Evolutionary conservation across 352 stramenopile genomes (phyloP).

Genomic region (Pythium aphanidermatum): DNA sequence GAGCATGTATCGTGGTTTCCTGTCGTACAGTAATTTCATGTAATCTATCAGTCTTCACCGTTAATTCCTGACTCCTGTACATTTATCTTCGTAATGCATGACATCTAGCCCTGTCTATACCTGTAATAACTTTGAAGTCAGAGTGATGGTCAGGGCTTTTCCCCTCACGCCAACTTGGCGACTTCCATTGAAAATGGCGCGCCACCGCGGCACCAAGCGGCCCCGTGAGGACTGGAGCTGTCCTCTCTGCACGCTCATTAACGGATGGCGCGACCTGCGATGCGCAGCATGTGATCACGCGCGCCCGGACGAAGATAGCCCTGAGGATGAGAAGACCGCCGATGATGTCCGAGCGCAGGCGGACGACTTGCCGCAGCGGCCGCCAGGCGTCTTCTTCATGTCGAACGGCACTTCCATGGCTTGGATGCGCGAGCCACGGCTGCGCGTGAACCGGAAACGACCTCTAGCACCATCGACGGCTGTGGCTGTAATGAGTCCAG

Average conservation of each 20-base stretch:
- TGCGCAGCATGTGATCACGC: slow-evolving; percentile 52
- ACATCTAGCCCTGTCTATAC: no score
- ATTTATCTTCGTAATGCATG: no score
- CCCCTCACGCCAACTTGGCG: no score
- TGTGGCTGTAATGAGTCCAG: no score
- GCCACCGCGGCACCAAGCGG: not conserved
- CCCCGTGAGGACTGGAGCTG: slow-evolving; percentile 60
- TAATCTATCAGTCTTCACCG: not conserved
- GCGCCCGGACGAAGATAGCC: no score
- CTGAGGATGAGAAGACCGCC: slow-evolving; percentile 8
- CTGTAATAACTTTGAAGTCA: no score
- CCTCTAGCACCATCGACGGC: not conserved
- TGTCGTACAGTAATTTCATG: slow-evolving; percentile 20
- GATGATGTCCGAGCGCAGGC: slow-evolving; percentile 9
- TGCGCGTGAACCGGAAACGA: not conserved
- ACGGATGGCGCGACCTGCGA: slow-evolving; percentile 31
- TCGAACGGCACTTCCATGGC: no score
- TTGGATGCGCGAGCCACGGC: slow-evolving; percentile 10
- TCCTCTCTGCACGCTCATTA: slow-evolving; percentile 61
- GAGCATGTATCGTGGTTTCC: not conserved
- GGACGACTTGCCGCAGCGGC: slow-evolving; percentile 10
- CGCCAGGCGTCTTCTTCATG: no score
- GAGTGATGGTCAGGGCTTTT: no score
- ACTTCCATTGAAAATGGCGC: no score
- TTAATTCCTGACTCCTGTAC: no score